Conservation (phyloP, 805 yeast species). For the Lachancea fermentati region DNA sequence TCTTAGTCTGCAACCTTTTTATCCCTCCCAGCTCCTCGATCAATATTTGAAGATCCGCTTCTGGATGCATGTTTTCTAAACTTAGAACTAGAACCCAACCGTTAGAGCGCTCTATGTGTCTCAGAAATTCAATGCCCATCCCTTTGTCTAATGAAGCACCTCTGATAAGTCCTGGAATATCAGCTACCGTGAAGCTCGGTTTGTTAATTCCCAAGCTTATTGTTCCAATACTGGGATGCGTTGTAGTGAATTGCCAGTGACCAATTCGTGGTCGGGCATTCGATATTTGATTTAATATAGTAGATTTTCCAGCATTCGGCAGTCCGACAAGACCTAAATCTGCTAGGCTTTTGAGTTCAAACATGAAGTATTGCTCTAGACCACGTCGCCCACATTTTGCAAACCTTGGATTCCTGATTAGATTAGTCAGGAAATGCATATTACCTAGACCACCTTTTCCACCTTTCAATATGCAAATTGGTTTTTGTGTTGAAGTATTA, state of each 20-base stretch:
- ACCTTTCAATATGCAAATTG: conserved; percentile 68
- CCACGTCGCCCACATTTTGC: conserved; percentile 75
- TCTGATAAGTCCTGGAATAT: conserved; percentile 90
- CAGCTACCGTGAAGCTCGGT: conserved; percentile 82
- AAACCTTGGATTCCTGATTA: conserved; percentile 85
- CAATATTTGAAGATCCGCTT: conserved; percentile 55
- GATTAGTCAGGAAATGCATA: conserved; percentile 84
- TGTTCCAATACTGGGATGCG: conserved; percentile 90
- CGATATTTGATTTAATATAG: conserved; percentile 79
- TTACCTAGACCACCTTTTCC: conserved; percentile 96
- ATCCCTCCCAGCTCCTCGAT: conserved; percentile 64
- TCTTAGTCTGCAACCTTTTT: conserved; percentile 53
- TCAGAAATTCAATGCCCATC: conserved; percentile 85
- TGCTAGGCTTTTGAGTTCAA: conserved; percentile 85
- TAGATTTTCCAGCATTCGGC: conserved; percentile 96
- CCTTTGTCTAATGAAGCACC: conserved; percentile 86
- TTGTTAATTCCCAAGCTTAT: conserved; percentile 59
- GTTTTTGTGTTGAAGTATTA: conserved; percentile 52
- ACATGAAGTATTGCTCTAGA: conserved; percentile 57
- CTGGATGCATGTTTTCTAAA: conserved; percentile 62
- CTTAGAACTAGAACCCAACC: conserved; percentile 86
- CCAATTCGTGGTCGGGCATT: conserved; percentile 89
- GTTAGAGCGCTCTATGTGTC: conserved; percentile 88
- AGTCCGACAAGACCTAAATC: conserved; percentile 92
- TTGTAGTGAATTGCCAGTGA: conserved; percentile 94